Base-by-base conservation (phyloP, 331 rosid species). In the Malus hybrid region DNA sequence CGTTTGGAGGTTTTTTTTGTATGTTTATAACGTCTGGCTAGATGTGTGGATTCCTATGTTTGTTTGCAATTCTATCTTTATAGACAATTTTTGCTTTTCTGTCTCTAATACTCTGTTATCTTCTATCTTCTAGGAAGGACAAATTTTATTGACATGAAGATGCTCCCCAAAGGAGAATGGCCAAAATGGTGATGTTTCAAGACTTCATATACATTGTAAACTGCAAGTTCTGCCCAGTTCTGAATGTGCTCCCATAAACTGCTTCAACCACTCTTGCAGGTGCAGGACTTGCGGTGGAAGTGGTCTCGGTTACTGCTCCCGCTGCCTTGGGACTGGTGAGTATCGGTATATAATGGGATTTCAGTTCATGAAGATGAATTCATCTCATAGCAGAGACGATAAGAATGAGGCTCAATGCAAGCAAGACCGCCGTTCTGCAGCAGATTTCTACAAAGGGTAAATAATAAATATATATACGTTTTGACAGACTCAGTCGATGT, bases 111-210 rank as follows among this genome's bases (percentile, higher is more conserved):
- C 3, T 33, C 24, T 71, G 6, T 34, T 20, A 72, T 20, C 59
- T 70, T 10, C 39, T 27, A 50, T 73, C 63, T 66, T 1, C 2
- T 46, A 87, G 98, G 97, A 69, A 87, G 98, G 88, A 91, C 90
- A 55, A 94, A 91, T 71, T 76, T 31, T 73, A 85, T 82, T 65
- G 83, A 87, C 55, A 62, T 88, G 66, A 84, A 82, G 82, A 85
- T 94, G 91, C 97, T 94, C 46, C 96, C 97, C 3, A 87, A 90
- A 82, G 97, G 98, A 16, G 90, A 94, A 78, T 94, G 97, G 98
- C 98, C 98, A 29, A 85, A 84, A 75, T 94, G 97, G 98, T 87
- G 72, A 56, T 31, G 22, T 13, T 22, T 66, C 8, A 28, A 42
- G 20, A 34, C 73, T 33, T 66, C 7, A 9, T 73, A 1, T 2